phyloP scores from a whole-genome alignment of 2,329 filamentous ascomycete genomes.

The Penicillium hordei region DNA sequence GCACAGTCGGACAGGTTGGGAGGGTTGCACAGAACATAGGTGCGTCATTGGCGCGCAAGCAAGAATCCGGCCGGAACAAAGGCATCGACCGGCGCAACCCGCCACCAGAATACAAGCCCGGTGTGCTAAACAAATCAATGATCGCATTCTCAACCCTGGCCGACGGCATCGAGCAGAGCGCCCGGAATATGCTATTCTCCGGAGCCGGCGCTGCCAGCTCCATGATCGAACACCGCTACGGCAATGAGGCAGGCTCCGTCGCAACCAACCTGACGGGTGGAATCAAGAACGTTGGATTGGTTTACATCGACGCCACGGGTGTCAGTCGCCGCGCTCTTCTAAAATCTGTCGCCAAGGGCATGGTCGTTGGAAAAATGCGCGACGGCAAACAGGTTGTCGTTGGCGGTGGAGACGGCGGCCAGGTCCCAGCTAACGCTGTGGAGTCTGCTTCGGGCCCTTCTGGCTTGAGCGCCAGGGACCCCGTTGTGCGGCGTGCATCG shows the following conservation, averaged over 20 bases:
- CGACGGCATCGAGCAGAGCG: conserved; percentile 87
- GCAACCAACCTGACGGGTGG: conserved; percentile 75
- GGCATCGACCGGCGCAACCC: conserved; percentile 71
- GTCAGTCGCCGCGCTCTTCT: conserved; percentile 86
- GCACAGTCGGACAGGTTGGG: conserved; percentile 81
- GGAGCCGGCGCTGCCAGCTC: conserved; percentile 77
- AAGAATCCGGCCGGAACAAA: conserved; percentile 54
- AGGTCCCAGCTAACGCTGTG: conserved; percentile 26
- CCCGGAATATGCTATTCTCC: conserved; percentile 72
- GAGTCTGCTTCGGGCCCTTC: conserved; percentile 15
- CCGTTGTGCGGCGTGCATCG: conserved; percentile 31
- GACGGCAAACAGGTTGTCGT: conserved; percentile 52
- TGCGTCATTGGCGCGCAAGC: conserved; percentile 68
- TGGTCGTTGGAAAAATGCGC: conserved; percentile 60
- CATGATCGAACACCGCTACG: conserved; percentile 87
- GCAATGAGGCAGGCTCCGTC: conserved; percentile 76
- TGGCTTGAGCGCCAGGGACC: conserved; percentile 19
- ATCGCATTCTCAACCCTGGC: conserved; percentile 95
- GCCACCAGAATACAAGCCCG: conserved; percentile 73
- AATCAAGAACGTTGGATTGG: conserved; percentile 92
- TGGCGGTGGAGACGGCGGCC: conserved; percentile 48
- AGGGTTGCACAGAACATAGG: conserved; percentile 88
- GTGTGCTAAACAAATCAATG: conserved; percentile 89
- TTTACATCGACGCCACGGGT: conserved; percentile 95
- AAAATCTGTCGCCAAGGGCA: conserved; percentile 94